Evolutionary conservation across 2,329 filamentous ascomycete species (phyloP), one percentile per base, ranked within the genome.

Genomic region (Fusarium duplospermum): DNA sequence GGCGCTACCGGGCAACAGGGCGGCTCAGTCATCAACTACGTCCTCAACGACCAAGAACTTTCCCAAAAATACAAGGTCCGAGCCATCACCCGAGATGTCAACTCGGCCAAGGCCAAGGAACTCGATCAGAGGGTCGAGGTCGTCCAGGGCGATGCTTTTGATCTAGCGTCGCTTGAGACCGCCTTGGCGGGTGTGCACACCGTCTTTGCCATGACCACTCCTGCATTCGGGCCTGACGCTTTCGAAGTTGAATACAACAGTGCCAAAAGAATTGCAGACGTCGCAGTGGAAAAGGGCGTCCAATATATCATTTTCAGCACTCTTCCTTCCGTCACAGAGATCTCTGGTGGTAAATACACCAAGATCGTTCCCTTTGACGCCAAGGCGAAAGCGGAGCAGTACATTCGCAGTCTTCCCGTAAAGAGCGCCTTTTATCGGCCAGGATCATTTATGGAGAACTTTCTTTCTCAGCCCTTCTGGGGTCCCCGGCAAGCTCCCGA

Each of bases 1-100:
- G 87, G 87, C 10, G 87, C 87, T 24, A 89, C 87, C 0, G 87
- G 87, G 67, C 83, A 86, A 38, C 88, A 89, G 77, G 87, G 88
- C 20, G 81, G 85, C 13, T 86, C 86, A 10, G 81, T 89, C 10
- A 80, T 89, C 64, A 78, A 84, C 57, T 78, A 81, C 29, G 80
- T 89, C 13, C 82, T 88, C 11, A 81, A 81, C 38, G 83, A 88
- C 71, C 74, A 84, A 1, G 75, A 78, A 4, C 82, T 89, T 20
- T 86, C 85, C 2, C 75, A 83, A 47, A 75, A 84, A 63, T 89
- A 84, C 80, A 84, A 81, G 56, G 82, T 89, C 65, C 85, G 88
- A 10, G 87, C 83, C 40, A 83, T 89, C 58, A 88, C 86, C 14
- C 86, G 87, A n/a, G 83, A 89, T 73, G 65, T 79, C 63, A 75